A percentile compares a stretch with the other conserved stretches of the same genome.
Conservation (phyloP, 2,329 filamentous ascomycete species). For the Thelonectria olida region DNA sequence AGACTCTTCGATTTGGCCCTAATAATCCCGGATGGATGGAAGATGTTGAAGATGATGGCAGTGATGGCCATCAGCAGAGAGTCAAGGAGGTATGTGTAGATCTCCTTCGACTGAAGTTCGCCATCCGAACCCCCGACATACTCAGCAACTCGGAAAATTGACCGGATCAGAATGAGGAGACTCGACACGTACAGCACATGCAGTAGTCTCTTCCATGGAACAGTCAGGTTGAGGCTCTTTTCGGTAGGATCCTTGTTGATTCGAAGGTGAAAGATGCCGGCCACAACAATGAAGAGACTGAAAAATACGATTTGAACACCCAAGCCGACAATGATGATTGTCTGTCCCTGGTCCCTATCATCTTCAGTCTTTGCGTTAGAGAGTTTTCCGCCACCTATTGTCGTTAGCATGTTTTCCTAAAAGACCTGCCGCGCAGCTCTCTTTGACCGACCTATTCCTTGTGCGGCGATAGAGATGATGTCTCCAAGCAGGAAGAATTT, state of each 20-base stretch:
- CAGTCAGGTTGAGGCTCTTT: background rate
- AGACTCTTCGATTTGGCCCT: background rate
- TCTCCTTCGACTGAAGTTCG: slow-evolving; percentile 42
- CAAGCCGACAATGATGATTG: slow-evolving; percentile 60
- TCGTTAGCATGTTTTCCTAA: background rate
- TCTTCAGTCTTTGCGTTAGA: background rate
- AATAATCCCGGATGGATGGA: slow-evolving; percentile 8
- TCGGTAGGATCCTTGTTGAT: slow-evolving; percentile 17
- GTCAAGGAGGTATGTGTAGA: slow-evolving; percentile 45
- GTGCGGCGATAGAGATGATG: slow-evolving; percentile 49
- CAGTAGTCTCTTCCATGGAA: slow-evolving; percentile 42
- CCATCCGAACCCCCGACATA: slow-evolving; percentile 45
- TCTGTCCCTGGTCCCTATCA: slow-evolving; percentile 44
- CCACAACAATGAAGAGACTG: slow-evolving; percentile 57
- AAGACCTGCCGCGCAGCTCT: background rate
- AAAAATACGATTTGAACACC: slow-evolving; percentile 63
- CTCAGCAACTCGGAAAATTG: slow-evolving; percentile 50
- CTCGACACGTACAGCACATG: slow-evolving; percentile 27
- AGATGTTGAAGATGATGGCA: slow-evolving; percentile 21
- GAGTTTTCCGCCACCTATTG: slow-evolving; percentile 6
- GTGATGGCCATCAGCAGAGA: slow-evolving; percentile 42
- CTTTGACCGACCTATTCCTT: slow-evolving; percentile 21
- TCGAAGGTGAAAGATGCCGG: slow-evolving; percentile 52
- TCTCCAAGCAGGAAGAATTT: slow-evolving; percentile 60
- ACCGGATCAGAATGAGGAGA: slow-evolving; percentile 49